Percentiles rank a stretch among this genome's conserved stretches.
phyloP scores from a whole-genome alignment of 139 green algal species.

The Haematococcus lacustris region DNA sequence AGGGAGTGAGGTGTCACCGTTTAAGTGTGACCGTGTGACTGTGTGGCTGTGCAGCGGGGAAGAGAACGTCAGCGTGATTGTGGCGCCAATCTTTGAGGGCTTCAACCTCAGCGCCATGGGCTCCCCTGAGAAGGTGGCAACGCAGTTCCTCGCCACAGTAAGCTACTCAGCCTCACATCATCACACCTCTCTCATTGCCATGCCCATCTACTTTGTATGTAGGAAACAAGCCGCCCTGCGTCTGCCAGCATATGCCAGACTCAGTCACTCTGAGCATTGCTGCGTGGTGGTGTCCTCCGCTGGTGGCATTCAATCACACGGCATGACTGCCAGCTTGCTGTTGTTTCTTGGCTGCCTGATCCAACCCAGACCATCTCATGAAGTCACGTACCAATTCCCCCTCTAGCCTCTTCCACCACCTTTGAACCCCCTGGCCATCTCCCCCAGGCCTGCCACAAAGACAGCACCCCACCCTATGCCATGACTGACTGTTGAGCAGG shows the following conservation, averaged over 20 bases:
- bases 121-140: constrained; percentile 33
- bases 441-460: too few species aligned
- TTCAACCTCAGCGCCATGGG: constrained; percentile 68
- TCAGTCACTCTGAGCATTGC: too few species aligned
- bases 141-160: constrained; percentile 48
- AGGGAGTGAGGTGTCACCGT: too few species aligned
- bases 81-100: constrained; percentile 65
- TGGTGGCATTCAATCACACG: background rate
- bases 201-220: background rate
- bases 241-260: too few species aligned
- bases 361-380: too few species aligned
- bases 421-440: too few species aligned
- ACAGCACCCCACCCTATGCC: too few species aligned
- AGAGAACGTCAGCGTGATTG: constrained; percentile 85
- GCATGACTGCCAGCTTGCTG: background rate
- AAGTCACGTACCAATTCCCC: too few species aligned
- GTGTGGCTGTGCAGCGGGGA: constrained; percentile 55
- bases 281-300: background rate
- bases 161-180: background rate
- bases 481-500: too few species aligned
- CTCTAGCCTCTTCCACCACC: too few species aligned
- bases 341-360: too few species aligned
- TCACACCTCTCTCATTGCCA: too few species aligned
- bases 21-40: background rate
- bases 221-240: background rate